Percentiles rank a stretch among this genome's conserved stretches.
Evolutionary conservation across 805 yeast species (phyloP).

Genomic region (Diddensiella santjacobensis): DNA sequence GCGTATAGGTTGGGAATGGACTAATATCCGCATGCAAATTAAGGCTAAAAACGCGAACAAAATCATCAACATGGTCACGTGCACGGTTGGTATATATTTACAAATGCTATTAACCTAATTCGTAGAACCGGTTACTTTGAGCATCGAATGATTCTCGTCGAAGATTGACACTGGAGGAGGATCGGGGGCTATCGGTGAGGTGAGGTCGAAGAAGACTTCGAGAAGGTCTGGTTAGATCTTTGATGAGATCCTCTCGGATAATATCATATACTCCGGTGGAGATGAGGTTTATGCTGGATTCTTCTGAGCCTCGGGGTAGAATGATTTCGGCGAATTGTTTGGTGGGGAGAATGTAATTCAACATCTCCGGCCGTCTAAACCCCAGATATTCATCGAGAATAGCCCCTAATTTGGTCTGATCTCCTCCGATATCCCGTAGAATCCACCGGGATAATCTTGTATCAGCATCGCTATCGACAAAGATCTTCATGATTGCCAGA

Average conservation of each 20-base stretch:
- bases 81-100: too few relatives aligned
- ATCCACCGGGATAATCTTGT: slow-evolving; percentile 74
- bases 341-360: slow-evolving; percentile 56
- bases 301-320: slow-evolving; percentile 66
- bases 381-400: slow-evolving; percentile 47
- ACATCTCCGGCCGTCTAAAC: slow-evolving; percentile 62
- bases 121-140: slow-evolving; percentile 20
- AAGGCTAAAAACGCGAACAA: too few relatives aligned
- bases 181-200: not conserved
- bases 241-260: slow-evolving; percentile 18
- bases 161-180: slow-evolving; percentile 2
- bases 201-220: not conserved
- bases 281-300: slow-evolving; percentile 52
- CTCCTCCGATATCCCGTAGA: slow-evolving; percentile 30
- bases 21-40: too few relatives aligned
- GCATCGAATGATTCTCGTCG: slow-evolving; percentile 18
- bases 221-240: not conserved
- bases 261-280: slow-evolving; percentile 54
- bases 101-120: not conserved
- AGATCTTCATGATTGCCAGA: slow-evolving; percentile 62
- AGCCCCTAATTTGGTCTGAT: slow-evolving; percentile 26
- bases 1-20: not conserved
- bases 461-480: slow-evolving; percentile 82
- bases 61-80: too few relatives aligned
- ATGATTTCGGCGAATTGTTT: slow-evolving; percentile 71